Evolutionary conservation across 371 early-diverging fungal species (phyloP).

Genomic region (Amoeboradix gromovi): DNA sequence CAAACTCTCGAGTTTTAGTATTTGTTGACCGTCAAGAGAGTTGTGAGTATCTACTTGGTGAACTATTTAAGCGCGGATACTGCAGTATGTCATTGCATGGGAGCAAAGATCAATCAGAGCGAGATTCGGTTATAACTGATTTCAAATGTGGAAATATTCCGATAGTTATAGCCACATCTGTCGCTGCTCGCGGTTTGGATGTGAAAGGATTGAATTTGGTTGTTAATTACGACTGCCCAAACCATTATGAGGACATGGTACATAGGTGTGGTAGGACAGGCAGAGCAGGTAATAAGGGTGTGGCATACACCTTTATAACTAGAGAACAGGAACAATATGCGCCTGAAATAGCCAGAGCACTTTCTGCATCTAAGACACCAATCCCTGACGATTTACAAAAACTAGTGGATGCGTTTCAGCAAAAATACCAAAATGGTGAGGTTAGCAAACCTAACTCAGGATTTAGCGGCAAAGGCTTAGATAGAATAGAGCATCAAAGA

Average conservation of each 20-base stretch:
- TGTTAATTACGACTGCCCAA: slow-evolving; percentile 92
- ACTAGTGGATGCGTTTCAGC: slow-evolving; percentile 44
- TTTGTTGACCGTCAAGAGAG: slow-evolving; percentile 88
- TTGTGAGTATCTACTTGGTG: slow-evolving; percentile 57
- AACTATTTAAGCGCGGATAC: slow-evolving; percentile 56
- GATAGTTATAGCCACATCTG: slow-evolving; percentile 90
- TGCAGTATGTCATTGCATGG: slow-evolving; percentile 78
- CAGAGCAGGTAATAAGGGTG: slow-evolving; percentile 84
- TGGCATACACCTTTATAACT: slow-evolving; percentile 76
- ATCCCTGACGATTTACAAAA: slow-evolving; percentile 45
- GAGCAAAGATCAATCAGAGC: slow-evolving; percentile 83
- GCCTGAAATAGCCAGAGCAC: slow-evolving; percentile 64
- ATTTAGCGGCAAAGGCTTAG: slow-evolving; percentile 89
- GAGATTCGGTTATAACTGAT: slow-evolving; percentile 66
- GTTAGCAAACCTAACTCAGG: slow-evolving; percentile 53
- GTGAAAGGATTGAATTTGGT: slow-evolving; percentile 83
- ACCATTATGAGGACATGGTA: slow-evolving; percentile 86
- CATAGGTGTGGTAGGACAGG: slow-evolving; percentile 98
- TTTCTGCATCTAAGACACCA: slow-evolving; percentile 35
- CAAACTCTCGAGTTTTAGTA: slow-evolving; percentile 36
- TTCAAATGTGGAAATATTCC: slow-evolving; percentile 63
- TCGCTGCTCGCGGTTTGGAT: slow-evolving; percentile 97
- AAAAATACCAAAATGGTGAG: slow-evolving; percentile 59
- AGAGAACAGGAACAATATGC: slow-evolving; percentile 76
- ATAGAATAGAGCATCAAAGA: slow-evolving; percentile 67